Evolutionary conservation across 345 rosid genomes (phyloP), one percentile per base, ranked within the genome.

Genomic region (Brassica nigra): DNA sequence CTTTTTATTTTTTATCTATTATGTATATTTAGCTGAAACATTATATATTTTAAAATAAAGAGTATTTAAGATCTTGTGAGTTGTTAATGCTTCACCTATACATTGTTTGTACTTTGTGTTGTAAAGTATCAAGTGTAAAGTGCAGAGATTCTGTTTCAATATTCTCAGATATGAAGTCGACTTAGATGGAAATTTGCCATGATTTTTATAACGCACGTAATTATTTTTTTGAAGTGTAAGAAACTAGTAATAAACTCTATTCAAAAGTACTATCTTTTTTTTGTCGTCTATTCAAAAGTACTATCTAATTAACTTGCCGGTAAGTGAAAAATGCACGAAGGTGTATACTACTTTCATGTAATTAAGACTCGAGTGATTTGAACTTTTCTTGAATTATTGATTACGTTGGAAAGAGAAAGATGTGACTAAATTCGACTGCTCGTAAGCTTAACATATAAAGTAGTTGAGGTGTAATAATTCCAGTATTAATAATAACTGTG

Each of bases 401-500:
- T 64, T 30, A 57, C 9, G 6, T 69, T 63, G 27, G 68, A 57
- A 75, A 63, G 36, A 30, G 47, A 55, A 33, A 59, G 62, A 80
- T 71, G 67, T 39, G 76, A 55, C 36, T 28, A 52, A 36, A 75
- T 5, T 54, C 34, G 71, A 80, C 79, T 74, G 79, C 9, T 80
- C 54, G 71, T 80, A 49, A 80, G 67, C 61, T 69, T 75, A 57
- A 80, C 66, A 36, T 15, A 33, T 80, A 69, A 75, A 80, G 76
- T 81, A 47, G 84, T 27, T 81, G 74, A 12, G 47, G 30, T 71
- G 80, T 80, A 81, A 76, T 81, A 76, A 71, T 66, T 57, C 33
- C 80, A 42, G 28, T 58, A 81, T 71, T 76, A 66, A 76, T 71
- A 81, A 39, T 63, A 49, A 49, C 73, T 23, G 65, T 58, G 68